Evolutionary conservation across 2,329 filamentous ascomycete species (phyloP).

Genomic region (Sporothrix protearum): DNA sequence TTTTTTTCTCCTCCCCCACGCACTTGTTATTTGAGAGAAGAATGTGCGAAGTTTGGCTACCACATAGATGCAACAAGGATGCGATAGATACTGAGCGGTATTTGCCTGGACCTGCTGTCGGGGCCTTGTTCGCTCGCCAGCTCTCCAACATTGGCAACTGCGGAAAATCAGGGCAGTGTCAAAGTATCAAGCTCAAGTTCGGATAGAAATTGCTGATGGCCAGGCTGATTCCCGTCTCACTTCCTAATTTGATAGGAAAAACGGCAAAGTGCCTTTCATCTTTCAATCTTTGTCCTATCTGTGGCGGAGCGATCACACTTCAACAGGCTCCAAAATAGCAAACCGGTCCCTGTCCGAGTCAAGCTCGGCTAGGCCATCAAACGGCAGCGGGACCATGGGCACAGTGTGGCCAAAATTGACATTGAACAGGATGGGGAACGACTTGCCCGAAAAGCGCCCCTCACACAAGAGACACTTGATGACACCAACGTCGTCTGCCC

Average conservation of each 20-base stretch:
- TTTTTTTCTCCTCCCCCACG: too few species aligned
- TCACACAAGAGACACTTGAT: not conserved
- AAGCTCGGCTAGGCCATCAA: not conserved
- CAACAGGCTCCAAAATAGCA: not conserved
- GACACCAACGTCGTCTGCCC: not conserved
- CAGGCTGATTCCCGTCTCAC: too few species aligned
- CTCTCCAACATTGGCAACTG: too few species aligned
- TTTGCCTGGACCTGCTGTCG: too few species aligned
- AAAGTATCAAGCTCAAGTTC: too few species aligned
- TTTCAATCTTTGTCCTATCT: not conserved
- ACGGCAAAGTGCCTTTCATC: not conserved
- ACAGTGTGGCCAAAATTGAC: conserved; percentile 1
- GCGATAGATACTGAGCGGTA: too few species aligned
- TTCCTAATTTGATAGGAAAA: too few species aligned
- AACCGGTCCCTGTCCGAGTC: not conserved
- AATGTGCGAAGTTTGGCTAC: too few species aligned
- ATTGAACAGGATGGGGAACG: conserved; percentile 10
- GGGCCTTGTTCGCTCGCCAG: too few species aligned
- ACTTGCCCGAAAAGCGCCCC: not conserved
- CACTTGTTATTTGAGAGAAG: too few species aligned
- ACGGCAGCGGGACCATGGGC: conserved; percentile 9
- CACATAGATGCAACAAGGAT: too few species aligned
- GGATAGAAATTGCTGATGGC: not conserved
- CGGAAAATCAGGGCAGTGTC: too few species aligned
- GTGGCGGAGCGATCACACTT: not conserved